phyloP scores from a whole-genome alignment of 768 basidiomycete genomes.

The Clathrus columnatus region DNA sequence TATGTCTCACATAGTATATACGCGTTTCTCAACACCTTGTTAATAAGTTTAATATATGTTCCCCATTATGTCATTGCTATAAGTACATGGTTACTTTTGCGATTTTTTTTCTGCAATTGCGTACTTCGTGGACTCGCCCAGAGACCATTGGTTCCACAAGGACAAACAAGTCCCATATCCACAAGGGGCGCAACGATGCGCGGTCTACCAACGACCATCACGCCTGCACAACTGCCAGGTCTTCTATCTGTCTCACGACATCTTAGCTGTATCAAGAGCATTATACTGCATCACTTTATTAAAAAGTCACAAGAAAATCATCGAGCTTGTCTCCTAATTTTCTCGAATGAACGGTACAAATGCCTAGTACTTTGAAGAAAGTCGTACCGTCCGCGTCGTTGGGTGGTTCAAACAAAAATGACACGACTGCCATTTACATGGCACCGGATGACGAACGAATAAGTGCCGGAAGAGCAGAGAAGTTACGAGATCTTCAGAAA shows the following conservation, averaged over 20 bases:
- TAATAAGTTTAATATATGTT: no score
- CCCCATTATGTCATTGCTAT: no score
- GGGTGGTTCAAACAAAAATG: background rate
- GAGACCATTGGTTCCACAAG: slow-evolving; percentile 7
- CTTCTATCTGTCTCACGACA: background rate
- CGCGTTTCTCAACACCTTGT: no score
- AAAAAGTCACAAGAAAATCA: background rate
- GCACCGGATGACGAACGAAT: slow-evolving; percentile 1
- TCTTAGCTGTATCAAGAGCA: background rate
- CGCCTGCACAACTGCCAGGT: slow-evolving; percentile 3
- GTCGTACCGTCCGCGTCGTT: background rate
- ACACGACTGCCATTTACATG: background rate
- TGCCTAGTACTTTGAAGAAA: slow-evolving; percentile 1
- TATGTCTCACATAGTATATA: no score
- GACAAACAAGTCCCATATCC: slow-evolving; percentile 6
- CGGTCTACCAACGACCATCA: slow-evolving; percentile 10
- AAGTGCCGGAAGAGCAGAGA: slow-evolving; percentile 21
- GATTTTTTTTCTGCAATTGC: no score
- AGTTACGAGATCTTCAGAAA: slow-evolving; percentile 51
- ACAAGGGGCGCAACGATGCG: slow-evolving; percentile 10
- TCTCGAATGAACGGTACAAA: background rate
- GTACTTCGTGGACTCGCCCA: no score
- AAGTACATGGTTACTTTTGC: no score
- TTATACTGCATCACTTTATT: background rate
- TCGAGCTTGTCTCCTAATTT: background rate